Evolutionary conservation across 176 grass and related monocot genomes (phyloP).

Genomic region (Bonia amplexicaulis): DNA sequence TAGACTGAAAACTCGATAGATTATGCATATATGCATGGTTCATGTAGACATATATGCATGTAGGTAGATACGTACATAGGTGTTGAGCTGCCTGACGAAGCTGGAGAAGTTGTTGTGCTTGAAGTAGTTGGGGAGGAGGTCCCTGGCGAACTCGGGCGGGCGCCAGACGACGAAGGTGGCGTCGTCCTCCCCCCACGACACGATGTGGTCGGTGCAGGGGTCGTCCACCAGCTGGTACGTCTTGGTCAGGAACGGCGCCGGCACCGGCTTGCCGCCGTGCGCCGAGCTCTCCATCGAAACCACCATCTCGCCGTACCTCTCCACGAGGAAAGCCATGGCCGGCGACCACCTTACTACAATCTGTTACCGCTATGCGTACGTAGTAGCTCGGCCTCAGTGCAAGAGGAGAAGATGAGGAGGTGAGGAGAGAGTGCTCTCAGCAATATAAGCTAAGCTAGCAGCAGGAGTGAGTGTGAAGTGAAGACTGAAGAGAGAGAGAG

Average conservation of each 20-base stretch:
- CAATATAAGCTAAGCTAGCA: conserved; percentile 18
- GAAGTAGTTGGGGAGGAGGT: conserved; percentile 96
- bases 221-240: conserved; percentile 97
- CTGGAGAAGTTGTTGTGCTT: conserved; percentile 99
- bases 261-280: conserved; percentile 45
- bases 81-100: conserved; percentile 98
- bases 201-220: conserved; percentile 95
- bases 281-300: conserved; percentile 61
- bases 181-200: conserved; percentile 87
- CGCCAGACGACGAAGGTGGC: conserved; percentile 96
- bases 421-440: neutral
- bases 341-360: neutral
- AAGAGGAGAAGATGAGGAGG: neutral
- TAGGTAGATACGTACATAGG: conserved; percentile 55
- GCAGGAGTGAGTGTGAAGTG: neutral
- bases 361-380: no score
- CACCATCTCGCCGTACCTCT: conserved; percentile 68
- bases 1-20: neutral
- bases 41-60: neutral
- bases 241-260: conserved; percentile 93
- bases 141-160: conserved; percentile 77
- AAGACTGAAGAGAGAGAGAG: neutral
- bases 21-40: neutral
- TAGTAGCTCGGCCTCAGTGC: neutral
- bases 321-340: conserved; percentile 64